A percentile compares a stretch with the other conserved stretches of the same genome.
These are phyloP conservation scores for Ascochyta lentis DNA, from an alignment of 2,329 filamentous ascomycete genomes.

Conservation along the genomic window DNA sequence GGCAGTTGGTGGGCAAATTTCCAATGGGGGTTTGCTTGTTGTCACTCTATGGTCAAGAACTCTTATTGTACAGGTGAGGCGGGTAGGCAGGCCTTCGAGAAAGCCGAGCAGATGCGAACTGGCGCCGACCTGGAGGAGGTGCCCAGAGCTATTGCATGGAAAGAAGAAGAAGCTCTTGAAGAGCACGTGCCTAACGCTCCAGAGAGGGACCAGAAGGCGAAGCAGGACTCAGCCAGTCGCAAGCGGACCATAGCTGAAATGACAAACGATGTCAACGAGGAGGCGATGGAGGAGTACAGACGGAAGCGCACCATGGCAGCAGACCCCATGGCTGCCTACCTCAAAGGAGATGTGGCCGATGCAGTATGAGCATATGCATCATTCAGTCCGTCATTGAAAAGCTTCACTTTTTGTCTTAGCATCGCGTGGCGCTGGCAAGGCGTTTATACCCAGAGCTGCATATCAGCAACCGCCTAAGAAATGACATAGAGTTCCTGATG, in stretches of 20 bases:
- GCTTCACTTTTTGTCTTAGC: constrained; percentile 31
- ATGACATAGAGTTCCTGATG: constrained; percentile 45
- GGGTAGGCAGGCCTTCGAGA: constrained; percentile 80
- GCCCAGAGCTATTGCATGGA: constrained; percentile 51
- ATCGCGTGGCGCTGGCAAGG: constrained; percentile 43
- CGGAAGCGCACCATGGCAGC: constrained; percentile 74
- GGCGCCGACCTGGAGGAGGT: constrained; percentile 55
- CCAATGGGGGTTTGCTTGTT: constrained; percentile 95
- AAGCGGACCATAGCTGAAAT: constrained; percentile 83
- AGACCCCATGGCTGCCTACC: constrained; percentile 85
- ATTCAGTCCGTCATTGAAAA: constrained; percentile 23
- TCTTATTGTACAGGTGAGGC: constrained; percentile 96
- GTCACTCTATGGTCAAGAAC: constrained; percentile 92
- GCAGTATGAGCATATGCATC: constrained; percentile 50
- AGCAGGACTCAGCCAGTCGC: constrained; percentile 55
- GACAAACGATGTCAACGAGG: constrained; percentile 77
- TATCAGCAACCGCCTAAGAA: constrained; percentile 32
- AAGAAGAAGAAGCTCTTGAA: constrained; percentile 50
- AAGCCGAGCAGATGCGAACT: constrained; percentile 68
- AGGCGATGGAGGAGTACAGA: constrained; percentile 85
- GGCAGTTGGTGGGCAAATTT: constrained; percentile 98
- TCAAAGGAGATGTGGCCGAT: constrained; percentile 75
- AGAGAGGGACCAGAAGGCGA: constrained; percentile 51
- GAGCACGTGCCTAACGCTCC: constrained; percentile 54
- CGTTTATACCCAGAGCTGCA: constrained; percentile 32